Evolutionary conservation across 1,284 basidiomycete genomes (phyloP).

Genomic region (Neolentinus lepideus): DNA sequence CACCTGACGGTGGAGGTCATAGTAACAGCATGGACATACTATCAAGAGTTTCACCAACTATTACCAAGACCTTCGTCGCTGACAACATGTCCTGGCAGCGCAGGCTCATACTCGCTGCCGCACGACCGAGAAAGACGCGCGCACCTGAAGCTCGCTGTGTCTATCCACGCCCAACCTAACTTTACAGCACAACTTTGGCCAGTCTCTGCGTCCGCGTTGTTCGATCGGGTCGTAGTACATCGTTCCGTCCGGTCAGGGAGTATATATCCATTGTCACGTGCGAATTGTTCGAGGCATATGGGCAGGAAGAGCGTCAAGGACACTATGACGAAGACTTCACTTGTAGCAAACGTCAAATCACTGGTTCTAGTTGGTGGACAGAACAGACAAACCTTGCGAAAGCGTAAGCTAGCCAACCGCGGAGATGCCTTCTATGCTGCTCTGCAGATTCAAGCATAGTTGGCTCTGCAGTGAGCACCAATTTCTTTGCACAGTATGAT

Average conservation of each 20-base stretch:
- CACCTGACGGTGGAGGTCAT: too few species aligned
- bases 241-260: slow-evolving; percentile 51
- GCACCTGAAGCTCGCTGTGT: slow-evolving; percentile 83
- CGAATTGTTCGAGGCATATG: slow-evolving; percentile 78
- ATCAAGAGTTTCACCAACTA: too few species aligned
- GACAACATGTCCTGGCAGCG: too few species aligned
- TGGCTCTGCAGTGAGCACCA: too few species aligned
- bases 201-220: slow-evolving; percentile 17
- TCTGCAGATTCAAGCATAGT: background rate
- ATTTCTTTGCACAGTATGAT: too few species aligned
- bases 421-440: slow-evolving; percentile 33
- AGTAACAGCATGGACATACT: too few species aligned
- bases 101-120: background rate
- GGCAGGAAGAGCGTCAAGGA: slow-evolving; percentile 76
- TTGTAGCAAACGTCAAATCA: slow-evolving; percentile 17
- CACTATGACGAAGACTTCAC: slow-evolving; percentile 79
- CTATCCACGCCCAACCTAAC: slow-evolving; percentile 75
- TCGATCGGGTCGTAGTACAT: slow-evolving; percentile 28
- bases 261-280: slow-evolving; percentile 71
- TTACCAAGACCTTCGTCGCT: too few species aligned
- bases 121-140: slow-evolving; percentile 16
- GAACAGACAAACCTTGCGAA: slow-evolving; percentile 53
- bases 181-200: slow-evolving; percentile 62
- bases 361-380: background rate
- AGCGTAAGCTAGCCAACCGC: slow-evolving; percentile 72